These are phyloP conservation scores for Melampsora americana DNA, from an alignment of 1,284 basidiomycete species.

Conservation along the genomic window DNA sequence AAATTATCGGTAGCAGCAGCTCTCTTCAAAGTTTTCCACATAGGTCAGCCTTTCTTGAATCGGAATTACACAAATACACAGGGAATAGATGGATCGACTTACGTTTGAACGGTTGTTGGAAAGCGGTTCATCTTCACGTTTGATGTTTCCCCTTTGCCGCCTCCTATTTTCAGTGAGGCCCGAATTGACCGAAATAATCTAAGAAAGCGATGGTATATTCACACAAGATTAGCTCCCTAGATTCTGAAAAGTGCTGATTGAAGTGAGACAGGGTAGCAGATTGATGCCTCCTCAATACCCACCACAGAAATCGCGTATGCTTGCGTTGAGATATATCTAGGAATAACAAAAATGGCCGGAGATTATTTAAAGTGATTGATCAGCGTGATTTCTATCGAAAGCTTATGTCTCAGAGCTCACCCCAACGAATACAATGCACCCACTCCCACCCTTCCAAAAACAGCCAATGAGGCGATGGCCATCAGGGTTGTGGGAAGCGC, in stretches of 20 bases:
- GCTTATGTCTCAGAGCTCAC: not conserved
- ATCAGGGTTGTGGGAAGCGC: not conserved
- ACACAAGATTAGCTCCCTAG: not conserved
- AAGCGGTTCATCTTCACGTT: not conserved
- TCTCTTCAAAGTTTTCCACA: not conserved
- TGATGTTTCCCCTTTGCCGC: not conserved
- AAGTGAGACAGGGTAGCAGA: not conserved
- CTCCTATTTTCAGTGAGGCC: not conserved
- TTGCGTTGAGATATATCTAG: not conserved
- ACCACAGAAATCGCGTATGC: not conserved
- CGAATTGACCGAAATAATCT: not conserved
- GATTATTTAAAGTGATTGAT: not conserved
- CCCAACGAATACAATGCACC: not conserved
- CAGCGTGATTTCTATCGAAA: not conserved
- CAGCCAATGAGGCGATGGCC: not conserved
- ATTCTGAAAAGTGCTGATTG: not conserved
- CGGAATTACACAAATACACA: too few species aligned
- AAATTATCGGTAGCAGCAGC: not conserved
- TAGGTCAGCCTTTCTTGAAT: too few species aligned
- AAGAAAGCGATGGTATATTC: not conserved
- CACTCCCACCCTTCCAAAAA: not conserved
- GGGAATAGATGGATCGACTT: not conserved
- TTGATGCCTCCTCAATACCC: not conserved
- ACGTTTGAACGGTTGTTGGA: not conserved
- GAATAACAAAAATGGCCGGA: not conserved